These are phyloP conservation scores for Sechiopsis laciniata DNA, from an alignment of 306 rosid species.

Conservation along the genomic window DNA sequence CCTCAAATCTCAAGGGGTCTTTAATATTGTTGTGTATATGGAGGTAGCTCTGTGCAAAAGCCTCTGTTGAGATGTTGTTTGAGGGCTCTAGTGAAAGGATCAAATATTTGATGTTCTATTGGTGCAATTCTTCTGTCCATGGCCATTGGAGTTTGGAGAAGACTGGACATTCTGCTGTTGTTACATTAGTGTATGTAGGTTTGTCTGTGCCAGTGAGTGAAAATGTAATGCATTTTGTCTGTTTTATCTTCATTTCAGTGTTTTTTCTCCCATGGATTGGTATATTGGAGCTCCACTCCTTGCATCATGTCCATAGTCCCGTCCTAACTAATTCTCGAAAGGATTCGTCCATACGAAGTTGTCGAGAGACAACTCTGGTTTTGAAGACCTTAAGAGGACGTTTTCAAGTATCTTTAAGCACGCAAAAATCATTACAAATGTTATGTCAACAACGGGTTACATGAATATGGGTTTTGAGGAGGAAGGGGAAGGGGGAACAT, in stretches of 20 bases:
- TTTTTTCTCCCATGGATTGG: no score
- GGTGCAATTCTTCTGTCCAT: constrained; percentile 7
- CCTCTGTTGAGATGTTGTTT: not conserved
- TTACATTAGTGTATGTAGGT: constrained; percentile 7
- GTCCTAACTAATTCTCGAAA: not conserved
- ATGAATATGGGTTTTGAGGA: no score
- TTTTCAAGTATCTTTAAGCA: no score
- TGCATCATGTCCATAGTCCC: not conserved
- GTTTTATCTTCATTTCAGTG: not conserved
- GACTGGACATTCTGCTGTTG: not conserved
- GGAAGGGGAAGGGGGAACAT: no score
- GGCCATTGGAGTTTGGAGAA: constrained; percentile 15
- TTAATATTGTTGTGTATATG: constrained; percentile 10
- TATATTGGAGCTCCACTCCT: not conserved
- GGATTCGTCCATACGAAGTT: no score
- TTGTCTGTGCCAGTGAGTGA: constrained; percentile 4
- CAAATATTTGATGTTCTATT: constrained; percentile 1
- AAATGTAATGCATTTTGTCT: not conserved
- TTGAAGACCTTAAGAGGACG: not conserved
- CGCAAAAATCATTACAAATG: no score
- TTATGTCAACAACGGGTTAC: no score
- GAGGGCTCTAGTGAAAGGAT: constrained; percentile 4
- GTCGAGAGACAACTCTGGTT: no score
- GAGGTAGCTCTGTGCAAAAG: not conserved
- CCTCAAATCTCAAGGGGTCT: constrained; percentile 4